Conservation (phyloP, 768 basidiomycete genomes). For the Coprinopsis marcescibilis region DNA sequence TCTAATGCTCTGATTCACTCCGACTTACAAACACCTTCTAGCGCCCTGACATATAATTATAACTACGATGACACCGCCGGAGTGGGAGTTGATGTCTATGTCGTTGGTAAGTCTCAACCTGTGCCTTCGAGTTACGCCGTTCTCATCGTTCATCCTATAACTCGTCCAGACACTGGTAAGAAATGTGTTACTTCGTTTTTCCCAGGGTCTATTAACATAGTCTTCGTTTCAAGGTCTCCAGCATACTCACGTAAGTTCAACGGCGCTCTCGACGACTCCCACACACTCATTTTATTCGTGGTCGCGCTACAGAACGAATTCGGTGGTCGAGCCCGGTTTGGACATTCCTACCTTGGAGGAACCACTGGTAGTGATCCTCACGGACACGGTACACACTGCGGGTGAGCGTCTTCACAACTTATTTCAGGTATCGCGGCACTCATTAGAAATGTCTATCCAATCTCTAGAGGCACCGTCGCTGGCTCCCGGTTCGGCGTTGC, state of each 20-base stretch:
- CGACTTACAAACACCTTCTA: no score
- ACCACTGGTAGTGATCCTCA: constrained; percentile 29
- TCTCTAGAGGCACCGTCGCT: constrained; percentile 20
- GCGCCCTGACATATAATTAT: constrained; percentile 17
- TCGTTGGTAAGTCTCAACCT: constrained; percentile 23
- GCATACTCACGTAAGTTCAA: constrained; percentile 17
- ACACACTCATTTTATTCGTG: no score
- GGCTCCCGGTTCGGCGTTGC: constrained; percentile 21
- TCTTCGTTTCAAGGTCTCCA: constrained; percentile 14
- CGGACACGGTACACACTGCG: constrained; percentile 35
- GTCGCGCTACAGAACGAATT: constrained; percentile 31
- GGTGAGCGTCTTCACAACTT: constrained; percentile 14
- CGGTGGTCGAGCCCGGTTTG: constrained; percentile 35
- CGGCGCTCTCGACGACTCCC: neutral
- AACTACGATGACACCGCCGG: constrained; percentile 18
- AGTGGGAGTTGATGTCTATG: constrained; percentile 31
- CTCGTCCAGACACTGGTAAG: constrained; percentile 19
- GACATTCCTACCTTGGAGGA: constrained; percentile 19
- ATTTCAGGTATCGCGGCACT: neutral
- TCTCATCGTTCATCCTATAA: neutral
- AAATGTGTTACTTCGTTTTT: no score
- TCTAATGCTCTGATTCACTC: neutral
- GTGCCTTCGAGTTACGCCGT: neutral
- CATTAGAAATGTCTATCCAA: neutral
- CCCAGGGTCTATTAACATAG: no score